Conservation (phyloP, 768 basidiomycete species). For the Trametes villosa region DNA sequence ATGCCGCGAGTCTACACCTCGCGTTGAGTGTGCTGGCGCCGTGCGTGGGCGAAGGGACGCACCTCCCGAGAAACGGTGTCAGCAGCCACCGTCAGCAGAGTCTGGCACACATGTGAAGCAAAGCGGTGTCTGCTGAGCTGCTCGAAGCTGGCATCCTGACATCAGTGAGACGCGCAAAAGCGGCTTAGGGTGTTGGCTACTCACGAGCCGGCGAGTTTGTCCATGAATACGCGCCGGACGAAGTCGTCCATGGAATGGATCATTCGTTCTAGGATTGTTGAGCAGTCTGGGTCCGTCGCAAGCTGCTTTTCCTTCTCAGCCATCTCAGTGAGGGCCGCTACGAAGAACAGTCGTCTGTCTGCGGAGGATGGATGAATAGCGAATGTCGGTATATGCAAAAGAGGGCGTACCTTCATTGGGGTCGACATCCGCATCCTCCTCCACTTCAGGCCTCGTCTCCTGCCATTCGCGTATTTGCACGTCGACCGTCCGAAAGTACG, state of each 20-base stretch:
- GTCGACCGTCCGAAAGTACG: slow-evolving; percentile 90
- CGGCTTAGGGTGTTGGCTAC: slow-evolving; percentile 36
- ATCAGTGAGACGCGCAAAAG: slow-evolving; percentile 15
- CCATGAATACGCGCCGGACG: slow-evolving; percentile 87
- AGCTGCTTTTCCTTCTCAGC: slow-evolving; percentile 86
- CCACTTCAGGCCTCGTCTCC: slow-evolving; percentile 51
- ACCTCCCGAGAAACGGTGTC: slow-evolving; percentile 77
- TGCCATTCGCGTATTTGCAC: slow-evolving; percentile 89
- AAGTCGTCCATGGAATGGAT: slow-evolving; percentile 95
- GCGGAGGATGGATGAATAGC: not conserved
- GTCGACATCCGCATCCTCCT: slow-evolving; percentile 50
- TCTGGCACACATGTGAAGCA: slow-evolving; percentile 95
- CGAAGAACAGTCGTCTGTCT: slow-evolving; percentile 29
- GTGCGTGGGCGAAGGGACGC: slow-evolving; percentile 13
- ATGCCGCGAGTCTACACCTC: slow-evolving; percentile 55
- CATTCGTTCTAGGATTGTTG: slow-evolving; percentile 88
- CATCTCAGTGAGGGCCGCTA: slow-evolving; percentile 80
- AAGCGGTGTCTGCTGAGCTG: slow-evolving; percentile 78
- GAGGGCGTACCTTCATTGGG: slow-evolving; percentile 67
- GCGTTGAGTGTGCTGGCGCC: not conserved
- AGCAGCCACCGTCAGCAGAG: slow-evolving; percentile 69
- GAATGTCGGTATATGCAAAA: not conserved
- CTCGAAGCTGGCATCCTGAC: slow-evolving; percentile 53
- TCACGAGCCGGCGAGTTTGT: slow-evolving; percentile 87
- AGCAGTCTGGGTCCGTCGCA: slow-evolving; percentile 93